phyloP scores from a whole-genome alignment of 768 basidiomycete genomes.

The Amanita pallidorosea region DNA sequence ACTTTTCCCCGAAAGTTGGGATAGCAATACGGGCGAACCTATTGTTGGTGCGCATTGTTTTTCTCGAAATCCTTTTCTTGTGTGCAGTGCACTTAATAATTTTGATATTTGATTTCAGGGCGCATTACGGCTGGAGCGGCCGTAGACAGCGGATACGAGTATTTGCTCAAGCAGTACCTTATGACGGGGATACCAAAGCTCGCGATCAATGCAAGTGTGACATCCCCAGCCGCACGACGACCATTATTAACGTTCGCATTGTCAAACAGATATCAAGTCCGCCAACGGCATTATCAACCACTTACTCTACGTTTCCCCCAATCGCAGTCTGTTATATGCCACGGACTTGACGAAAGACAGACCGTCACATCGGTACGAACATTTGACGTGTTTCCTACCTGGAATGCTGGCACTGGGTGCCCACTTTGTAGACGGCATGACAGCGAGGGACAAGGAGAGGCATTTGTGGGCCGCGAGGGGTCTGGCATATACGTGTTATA shows the following conservation, averaged over 20 bases:
- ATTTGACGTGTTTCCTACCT: conserved; percentile 62
- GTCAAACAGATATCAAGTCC: conserved; percentile 35
- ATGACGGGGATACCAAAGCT: conserved; percentile 35
- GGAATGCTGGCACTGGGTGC: conserved; percentile 58
- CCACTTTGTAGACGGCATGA: conserved; percentile 26
- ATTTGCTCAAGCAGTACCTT: conserved; percentile 56
- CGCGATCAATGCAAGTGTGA: conserved; percentile 40
- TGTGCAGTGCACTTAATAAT: not conserved
- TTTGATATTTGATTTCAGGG: conserved; percentile 12
- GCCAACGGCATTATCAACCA: conserved; percentile 44
- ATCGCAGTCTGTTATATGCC: conserved; percentile 50
- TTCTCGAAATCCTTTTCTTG: not conserved
- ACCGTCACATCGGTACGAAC: conserved; percentile 42
- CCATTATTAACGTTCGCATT: not conserved
- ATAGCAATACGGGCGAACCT: conserved; percentile 12
- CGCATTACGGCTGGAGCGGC: conserved; percentile 44
- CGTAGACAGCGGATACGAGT: conserved; percentile 60
- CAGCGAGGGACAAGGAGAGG: conserved; percentile 24
- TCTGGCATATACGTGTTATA: conserved; percentile 56
- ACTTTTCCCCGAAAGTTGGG: conserved; percentile 24
- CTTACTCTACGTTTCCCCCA: conserved; percentile 46
- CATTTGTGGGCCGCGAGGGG: conserved; percentile 67
- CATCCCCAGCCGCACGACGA: not conserved
- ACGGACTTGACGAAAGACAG: conserved; percentile 32
- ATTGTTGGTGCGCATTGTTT: conserved; percentile 12